Evolutionary conservation across 2,329 filamentous ascomycete genomes (phyloP).

Genomic region (Pseudofabraea citricarpa): DNA sequence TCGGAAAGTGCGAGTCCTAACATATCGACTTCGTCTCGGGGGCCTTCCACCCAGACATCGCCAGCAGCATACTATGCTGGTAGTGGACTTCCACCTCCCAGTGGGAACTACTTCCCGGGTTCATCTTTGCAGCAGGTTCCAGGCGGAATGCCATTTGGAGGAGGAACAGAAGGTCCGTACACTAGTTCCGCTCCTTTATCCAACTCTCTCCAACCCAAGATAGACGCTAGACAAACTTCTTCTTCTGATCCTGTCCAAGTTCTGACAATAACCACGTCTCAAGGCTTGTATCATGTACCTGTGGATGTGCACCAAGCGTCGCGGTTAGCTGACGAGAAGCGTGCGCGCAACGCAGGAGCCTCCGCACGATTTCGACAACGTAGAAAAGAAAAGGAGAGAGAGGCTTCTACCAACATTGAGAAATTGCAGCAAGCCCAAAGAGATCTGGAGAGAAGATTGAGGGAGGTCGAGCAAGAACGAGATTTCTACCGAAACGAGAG

Average conservation of each 20-base stretch:
- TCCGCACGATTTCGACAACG: slow-evolving; percentile 78
- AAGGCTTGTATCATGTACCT: slow-evolving; percentile 56
- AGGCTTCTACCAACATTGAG: slow-evolving; percentile 64
- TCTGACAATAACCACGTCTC: slow-evolving; percentile 37
- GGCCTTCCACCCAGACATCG: slow-evolving; percentile 33
- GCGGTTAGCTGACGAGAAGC: slow-evolving; percentile 77
- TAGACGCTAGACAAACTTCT: slow-evolving; percentile 22
- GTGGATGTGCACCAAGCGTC: slow-evolving; percentile 80
- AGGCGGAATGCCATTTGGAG: slow-evolving; percentile 24
- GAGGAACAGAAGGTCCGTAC: slow-evolving; percentile 29
- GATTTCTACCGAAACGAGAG: slow-evolving; percentile 72
- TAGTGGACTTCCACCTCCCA: slow-evolving; percentile 16
- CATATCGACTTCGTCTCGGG: slow-evolving; percentile 42
- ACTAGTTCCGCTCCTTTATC: slow-evolving; percentile 23
- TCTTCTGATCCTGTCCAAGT: slow-evolving; percentile 26
- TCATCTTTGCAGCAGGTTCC: slow-evolving; percentile 22
- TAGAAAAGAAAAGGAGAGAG: slow-evolving; percentile 76
- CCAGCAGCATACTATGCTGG: slow-evolving; percentile 26
- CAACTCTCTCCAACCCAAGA: slow-evolving; percentile 23
- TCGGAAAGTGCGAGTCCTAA: slow-evolving; percentile 39
- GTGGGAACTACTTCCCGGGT: slow-evolving; percentile 24
- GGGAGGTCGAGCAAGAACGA: slow-evolving; percentile 54
- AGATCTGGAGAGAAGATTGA: slow-evolving; percentile 52
- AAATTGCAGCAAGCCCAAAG: slow-evolving; percentile 67
- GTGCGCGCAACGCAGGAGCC: slow-evolving; percentile 78